phyloP scores from a whole-genome alignment of 306 rosid genomes.

The Alnus glutinosa region DNA sequence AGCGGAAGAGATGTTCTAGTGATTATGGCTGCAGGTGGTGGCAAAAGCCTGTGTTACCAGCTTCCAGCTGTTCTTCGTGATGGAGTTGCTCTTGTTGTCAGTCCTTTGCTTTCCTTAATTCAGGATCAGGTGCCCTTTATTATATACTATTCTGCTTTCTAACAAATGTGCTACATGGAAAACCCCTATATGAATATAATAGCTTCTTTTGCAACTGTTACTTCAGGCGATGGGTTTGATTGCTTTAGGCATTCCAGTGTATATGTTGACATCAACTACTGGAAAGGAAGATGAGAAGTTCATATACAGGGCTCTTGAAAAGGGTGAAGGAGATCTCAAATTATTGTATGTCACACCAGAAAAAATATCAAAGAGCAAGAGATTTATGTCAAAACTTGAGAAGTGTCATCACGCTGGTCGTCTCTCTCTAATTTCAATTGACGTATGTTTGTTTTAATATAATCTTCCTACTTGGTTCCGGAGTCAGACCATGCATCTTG shows the following conservation, averaged over 20 bases:
- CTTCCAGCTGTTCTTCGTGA: conserved; percentile 85
- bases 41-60: conserved; percentile 97
- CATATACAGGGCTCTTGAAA: conserved; percentile 82
- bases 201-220: conserved; percentile 14
- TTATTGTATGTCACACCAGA: conserved; percentile 89
- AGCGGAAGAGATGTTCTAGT: conserved; percentile 86
- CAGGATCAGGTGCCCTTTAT: conserved; percentile 83
- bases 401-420: conserved; percentile 88
- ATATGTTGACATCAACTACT: conserved; percentile 83
- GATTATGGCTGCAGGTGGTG: conserved; percentile 99
- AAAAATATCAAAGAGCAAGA: conserved; percentile 98
- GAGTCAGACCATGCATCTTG: conserved; percentile 9
- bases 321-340: conserved; percentile 85
- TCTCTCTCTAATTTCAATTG: conserved; percentile 80
- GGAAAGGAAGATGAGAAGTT: conserved; percentile 78
- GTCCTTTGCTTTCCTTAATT: conserved; percentile 90
- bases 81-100: conserved; percentile 90
- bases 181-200: conserved; percentile 16
- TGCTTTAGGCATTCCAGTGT: conserved; percentile 81
- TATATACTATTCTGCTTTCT: conserved; percentile 20
- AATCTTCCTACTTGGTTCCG: conserved; percentile 12
- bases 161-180: not conserved
- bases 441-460: conserved; percentile 53
- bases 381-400: conserved; percentile 97
- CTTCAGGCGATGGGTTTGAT: conserved; percentile 91